Base-by-base conservation (phyloP, 2,329 filamentous ascomycete genomes). In the Penicillium italicum region DNA sequence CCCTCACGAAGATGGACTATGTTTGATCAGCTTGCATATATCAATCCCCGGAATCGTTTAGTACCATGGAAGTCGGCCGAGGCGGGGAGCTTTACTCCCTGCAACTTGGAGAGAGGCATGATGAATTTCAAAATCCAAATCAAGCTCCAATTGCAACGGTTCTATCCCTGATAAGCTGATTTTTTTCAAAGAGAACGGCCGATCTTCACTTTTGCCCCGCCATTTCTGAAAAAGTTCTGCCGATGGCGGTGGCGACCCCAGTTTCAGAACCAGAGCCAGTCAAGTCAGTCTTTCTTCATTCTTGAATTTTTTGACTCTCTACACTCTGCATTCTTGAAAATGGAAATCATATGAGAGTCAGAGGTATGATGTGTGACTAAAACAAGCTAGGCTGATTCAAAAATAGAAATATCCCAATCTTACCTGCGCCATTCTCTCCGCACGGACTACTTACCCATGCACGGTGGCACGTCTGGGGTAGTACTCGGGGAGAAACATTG, bases 1-100 rank as follows among this genome's bases (percentile, higher is more conserved):
- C 82, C 87, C 71, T 90, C 84, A 30, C 87, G 83, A 63, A 90
- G 77, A 72, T 90, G 87, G 65, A 90, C 87, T 63, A 63, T 47
- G 26, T 31, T 31, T 53, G 37, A 59, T 60, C 48, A 60, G 59
- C 56, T 30, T 28, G 40, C 55, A 50, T 30, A 40, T 48, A 49
- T 53, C 12, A 45, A 45, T 20, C n/a, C 55, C 16, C 14, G 14
- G 41, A 43, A 45, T 49, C 42, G 33, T 24, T 55, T 42, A 48
- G 43, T 70, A 75, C 70, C 71, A 65, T 87, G 85, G 74, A 88
- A 84, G 72, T 89, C 86, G 50, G 85, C 85, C 58, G 84, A 78
- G 22, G 85, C 80, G 47, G 85, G 84, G 65, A 89, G 78, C 75
- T 84, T 73, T 42, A 66, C 60, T 49, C 71, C 70, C 52, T 72